phyloP scores from a whole-genome alignment of 805 yeast genomes.

The Starmerella davenportii region DNA sequence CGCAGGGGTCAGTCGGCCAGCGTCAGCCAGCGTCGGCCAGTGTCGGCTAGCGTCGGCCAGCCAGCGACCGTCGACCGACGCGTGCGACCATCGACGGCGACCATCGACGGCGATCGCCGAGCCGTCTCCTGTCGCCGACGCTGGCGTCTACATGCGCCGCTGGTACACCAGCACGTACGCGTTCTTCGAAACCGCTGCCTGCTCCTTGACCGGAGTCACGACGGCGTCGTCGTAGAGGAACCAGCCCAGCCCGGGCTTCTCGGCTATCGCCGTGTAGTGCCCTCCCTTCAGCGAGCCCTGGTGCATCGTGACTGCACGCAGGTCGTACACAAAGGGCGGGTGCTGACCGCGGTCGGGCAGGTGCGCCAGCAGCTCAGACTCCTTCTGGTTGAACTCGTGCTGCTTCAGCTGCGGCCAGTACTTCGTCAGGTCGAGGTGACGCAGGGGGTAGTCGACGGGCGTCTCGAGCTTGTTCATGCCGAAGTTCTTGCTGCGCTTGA shows the following conservation, averaged over 20 bases:
- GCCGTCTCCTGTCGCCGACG: no score
- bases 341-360: constrained; percentile 52
- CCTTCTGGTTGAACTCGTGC: constrained; percentile 15
- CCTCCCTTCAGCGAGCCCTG: constrained; percentile 70
- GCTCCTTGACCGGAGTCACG: constrained; percentile 33
- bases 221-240: constrained; percentile 66
- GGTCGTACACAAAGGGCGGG: constrained; percentile 61
- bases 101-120: no score
- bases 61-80: no score
- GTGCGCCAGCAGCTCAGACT: constrained; percentile 31
- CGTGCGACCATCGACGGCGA: no score
- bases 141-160: constrained; percentile 23
- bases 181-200: constrained; percentile 43
- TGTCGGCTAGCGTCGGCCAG: no score
- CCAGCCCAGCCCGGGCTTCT: constrained; percentile 53
- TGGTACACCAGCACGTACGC: constrained; percentile 74
- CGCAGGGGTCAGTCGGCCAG: no score
- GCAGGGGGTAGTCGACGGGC: constrained; percentile 48
- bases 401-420: constrained; percentile 43
- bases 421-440: constrained; percentile 40
- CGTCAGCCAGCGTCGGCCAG: no score
- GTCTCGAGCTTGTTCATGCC: constrained; percentile 39
- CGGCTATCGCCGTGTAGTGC: constrained; percentile 69
- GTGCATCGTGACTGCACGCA: constrained; percentile 73
- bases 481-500: constrained; percentile 28